Percentiles rank a stretch among this genome's conserved stretches.
These are phyloP conservation scores for Smallanthus sonchifolius DNA, from an alignment of 129 eudicot species.

Conservation along the genomic window DNA sequence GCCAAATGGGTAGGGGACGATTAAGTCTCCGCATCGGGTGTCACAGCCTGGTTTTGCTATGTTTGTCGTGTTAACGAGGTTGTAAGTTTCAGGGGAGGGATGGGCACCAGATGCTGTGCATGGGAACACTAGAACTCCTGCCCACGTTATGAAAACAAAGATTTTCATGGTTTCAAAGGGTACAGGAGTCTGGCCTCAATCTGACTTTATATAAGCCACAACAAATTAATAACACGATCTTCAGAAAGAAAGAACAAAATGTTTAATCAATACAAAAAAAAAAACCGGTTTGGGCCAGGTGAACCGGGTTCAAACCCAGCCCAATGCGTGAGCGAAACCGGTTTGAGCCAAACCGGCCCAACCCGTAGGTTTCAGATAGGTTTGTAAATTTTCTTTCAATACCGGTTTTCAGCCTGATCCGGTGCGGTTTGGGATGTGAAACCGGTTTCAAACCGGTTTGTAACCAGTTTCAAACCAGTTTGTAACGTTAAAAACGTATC, in stretches of 20 bases:
- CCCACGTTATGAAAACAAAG: neutral
- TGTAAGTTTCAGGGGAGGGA: conserved; percentile 12
- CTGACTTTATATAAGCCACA: neutral
- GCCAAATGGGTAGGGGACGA: conserved; percentile 21
- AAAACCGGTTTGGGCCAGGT: no score
- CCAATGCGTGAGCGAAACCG: no score
- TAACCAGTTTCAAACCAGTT: no score
- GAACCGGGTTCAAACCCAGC: no score
- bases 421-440: no score
- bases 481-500: no score
- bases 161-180: conserved; percentile 2
- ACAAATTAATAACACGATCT: neutral
- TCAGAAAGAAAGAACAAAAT: neutral
- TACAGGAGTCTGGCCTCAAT: neutral
- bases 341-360: no score
- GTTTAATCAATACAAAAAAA: no score
- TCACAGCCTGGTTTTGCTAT: conserved; percentile 12
- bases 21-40: conserved; percentile 14
- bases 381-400: no score
- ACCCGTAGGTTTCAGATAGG: no score
- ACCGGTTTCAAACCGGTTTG: no score
- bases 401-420: no score
- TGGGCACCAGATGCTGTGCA: neutral
- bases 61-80: neutral
- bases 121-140: neutral